Conservation (phyloP, 345 rosid species). For the Sonneratia alba region DNA sequence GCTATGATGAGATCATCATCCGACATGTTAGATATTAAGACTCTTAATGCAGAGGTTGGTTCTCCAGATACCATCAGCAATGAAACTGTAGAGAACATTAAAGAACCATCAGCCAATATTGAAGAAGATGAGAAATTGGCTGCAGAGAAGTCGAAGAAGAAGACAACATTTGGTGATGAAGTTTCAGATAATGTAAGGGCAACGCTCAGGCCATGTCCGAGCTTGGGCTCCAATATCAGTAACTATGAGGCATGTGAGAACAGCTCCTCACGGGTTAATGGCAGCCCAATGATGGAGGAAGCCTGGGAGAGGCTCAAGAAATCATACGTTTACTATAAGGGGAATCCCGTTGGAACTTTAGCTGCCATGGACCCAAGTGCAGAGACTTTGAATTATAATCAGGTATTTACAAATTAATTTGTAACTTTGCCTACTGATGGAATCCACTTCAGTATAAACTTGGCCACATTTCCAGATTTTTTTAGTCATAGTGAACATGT, state of each 20-base stretch:
- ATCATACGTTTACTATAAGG: constrained; percentile 30
- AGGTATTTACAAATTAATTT: constrained; percentile 15
- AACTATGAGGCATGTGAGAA: constrained; percentile 12
- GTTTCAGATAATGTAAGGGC: constrained; percentile 9
- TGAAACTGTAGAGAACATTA: neutral
- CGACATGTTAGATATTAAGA: neutral
- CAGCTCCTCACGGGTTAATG: constrained; percentile 8
- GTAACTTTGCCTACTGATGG: neutral
- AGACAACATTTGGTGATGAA: neutral
- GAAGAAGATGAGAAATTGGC: neutral
- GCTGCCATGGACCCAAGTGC: constrained; percentile 40
- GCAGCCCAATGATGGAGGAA: constrained; percentile 35
- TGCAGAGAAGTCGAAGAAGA: constrained; percentile 3
- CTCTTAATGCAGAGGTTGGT: neutral
- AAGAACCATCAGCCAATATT: neutral
- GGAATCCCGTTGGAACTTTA: constrained; percentile 40
- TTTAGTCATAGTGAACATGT: neutral
- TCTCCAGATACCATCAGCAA: constrained; percentile 1
- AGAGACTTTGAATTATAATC: constrained; percentile 42
- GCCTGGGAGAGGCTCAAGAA: constrained; percentile 39
- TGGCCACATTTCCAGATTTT: neutral
- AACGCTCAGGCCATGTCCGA: constrained; percentile 24
- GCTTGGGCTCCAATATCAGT: constrained; percentile 24
- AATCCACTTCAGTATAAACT: neutral
- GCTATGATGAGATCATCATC: neutral